Conservation (phyloP, 768 basidiomycete species). For the Tylopilus subfusipes region DNA sequence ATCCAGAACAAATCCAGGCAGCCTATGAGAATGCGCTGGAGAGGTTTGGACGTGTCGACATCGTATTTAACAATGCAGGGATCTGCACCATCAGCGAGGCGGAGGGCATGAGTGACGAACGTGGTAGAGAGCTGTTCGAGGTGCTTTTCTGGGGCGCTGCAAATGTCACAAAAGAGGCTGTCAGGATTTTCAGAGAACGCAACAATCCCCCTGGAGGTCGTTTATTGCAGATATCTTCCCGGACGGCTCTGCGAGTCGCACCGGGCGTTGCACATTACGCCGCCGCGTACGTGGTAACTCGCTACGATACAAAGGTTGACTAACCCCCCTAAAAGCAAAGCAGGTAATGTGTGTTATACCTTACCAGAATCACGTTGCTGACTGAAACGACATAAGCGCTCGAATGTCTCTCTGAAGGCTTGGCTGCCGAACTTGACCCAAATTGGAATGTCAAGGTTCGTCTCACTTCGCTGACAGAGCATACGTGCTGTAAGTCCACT, state of each 20-base stretch:
- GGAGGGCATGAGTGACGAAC: constrained; percentile 36
- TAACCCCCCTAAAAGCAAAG: constrained; percentile 20
- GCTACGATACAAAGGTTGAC: neutral
- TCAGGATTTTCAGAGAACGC: constrained; percentile 36
- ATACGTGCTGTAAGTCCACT: neutral
- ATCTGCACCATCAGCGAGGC: constrained; percentile 32
- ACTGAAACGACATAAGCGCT: constrained; percentile 26
- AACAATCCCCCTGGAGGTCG: constrained; percentile 39
- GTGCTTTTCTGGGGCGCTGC: constrained; percentile 37
- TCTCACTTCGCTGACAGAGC: neutral
- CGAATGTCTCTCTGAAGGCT: constrained; percentile 38
- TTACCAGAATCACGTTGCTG: neutral
- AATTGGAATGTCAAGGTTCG: constrained; percentile 47
- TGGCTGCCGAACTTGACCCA: constrained; percentile 41
- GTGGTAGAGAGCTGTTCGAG: constrained; percentile 37
- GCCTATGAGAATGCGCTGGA: constrained; percentile 35
- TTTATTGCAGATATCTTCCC: constrained; percentile 38
- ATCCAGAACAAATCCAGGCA: constrained; percentile 27
- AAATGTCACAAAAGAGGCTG: constrained; percentile 32
- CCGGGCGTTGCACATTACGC: constrained; percentile 17
- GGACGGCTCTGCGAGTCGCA: constrained; percentile 20
- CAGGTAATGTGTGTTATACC: constrained; percentile 16
- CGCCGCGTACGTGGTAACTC: constrained; percentile 24
- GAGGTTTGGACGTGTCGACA: constrained; percentile 41
- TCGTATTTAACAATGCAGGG: constrained; percentile 46